Conservation (phyloP, 306 rosid species). For the Quercus mongolica region DNA sequence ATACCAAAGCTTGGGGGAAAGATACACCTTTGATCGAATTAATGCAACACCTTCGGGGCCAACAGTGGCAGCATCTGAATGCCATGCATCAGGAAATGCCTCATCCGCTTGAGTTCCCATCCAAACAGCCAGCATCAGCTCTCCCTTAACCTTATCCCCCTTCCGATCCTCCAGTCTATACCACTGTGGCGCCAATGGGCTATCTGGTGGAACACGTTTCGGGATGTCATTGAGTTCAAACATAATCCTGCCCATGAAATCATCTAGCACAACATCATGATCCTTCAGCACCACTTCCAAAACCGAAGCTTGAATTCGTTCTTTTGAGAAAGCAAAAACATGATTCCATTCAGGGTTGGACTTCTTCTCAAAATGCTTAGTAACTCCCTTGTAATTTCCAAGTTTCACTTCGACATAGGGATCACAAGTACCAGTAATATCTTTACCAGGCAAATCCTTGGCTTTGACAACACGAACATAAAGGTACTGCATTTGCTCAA, state of each 20-base stretch:
- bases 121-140: constrained; percentile 94
- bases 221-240: constrained; percentile 78
- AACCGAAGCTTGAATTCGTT: constrained; percentile 74
- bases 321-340: constrained; percentile 80
- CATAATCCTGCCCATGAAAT: constrained; percentile 60
- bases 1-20: constrained; percentile 93
- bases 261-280: constrained; percentile 76
- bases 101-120: constrained; percentile 99
- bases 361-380: constrained; percentile 80
- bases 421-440: constrained; percentile 77
- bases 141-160: constrained; percentile 67
- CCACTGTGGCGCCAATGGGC: constrained; percentile 95
- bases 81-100: constrained; percentile 93
- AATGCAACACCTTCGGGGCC: constrained; percentile 61
- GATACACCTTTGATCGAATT: constrained; percentile 79
- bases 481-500: constrained; percentile 90
- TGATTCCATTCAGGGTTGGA: constrained; percentile 82
- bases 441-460: constrained; percentile 78
- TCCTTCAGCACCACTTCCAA: constrained; percentile 82
- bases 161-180: constrained; percentile 68
- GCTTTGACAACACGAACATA: constrained; percentile 86
- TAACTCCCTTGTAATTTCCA: constrained; percentile 77
- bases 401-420: constrained; percentile 94
- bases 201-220: constrained; percentile 80
- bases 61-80: constrained; percentile 83